Conservation (phyloP, 306 rosid species). For the Cucurbita pepo region DNA sequence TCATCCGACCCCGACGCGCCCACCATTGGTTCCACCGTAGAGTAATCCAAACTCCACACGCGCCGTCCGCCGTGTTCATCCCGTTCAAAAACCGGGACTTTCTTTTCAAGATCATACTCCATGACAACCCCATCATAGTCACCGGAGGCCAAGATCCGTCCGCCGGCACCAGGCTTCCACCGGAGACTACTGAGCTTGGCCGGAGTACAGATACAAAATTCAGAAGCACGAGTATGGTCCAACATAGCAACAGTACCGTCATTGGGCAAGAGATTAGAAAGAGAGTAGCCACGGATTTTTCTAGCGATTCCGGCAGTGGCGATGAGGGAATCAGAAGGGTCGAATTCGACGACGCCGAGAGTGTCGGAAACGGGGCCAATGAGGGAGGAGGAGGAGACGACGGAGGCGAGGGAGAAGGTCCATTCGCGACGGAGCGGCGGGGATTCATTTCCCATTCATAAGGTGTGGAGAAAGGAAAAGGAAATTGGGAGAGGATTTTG, state of each 20-base stretch:
- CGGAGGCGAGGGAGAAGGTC: constrained; percentile 24
- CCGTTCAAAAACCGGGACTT: constrained; percentile 35
- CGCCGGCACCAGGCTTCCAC: constrained; percentile 30
- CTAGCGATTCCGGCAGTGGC: constrained; percentile 52
- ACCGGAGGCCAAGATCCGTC: constrained; percentile 30
- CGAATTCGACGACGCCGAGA: constrained; percentile 36
- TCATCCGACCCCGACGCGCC: constrained; percentile 59
- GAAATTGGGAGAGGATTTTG: neutral
- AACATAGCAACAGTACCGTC: neutral
- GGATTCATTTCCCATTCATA: neutral
- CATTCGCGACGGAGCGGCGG: constrained; percentile 17
- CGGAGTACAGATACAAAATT: constrained; percentile 35
- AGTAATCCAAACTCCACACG: constrained; percentile 51
- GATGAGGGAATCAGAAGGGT: constrained; percentile 23
- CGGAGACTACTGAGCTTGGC: constrained; percentile 56
- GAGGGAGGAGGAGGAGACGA: constrained; percentile 23
- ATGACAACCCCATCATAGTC: constrained; percentile 53
- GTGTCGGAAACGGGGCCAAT: constrained; percentile 15
- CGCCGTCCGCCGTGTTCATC: constrained; percentile 62
- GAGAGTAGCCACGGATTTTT: constrained; percentile 27
- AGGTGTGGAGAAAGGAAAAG: no score
- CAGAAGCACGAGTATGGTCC: constrained; percentile 28
- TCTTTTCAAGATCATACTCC: constrained; percentile 40
- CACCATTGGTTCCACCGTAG: constrained; percentile 17
- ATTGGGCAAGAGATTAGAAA: constrained; percentile 6